Evolutionary conservation across 129 eudicot genomes (phyloP).

Genomic region (Tanacetum coccineum): DNA sequence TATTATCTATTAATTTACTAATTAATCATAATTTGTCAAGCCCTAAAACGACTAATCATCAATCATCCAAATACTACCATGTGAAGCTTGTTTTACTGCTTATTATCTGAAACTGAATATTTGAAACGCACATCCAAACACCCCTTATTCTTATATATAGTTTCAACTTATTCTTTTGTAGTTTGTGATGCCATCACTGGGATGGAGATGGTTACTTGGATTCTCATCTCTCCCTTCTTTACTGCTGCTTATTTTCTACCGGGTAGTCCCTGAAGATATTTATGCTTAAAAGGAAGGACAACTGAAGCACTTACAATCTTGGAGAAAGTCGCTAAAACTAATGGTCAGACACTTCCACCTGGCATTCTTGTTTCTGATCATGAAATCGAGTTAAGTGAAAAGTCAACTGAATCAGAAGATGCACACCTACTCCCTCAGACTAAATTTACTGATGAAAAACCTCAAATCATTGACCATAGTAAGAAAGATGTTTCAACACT

Average conservation of each 20-base stretch:
- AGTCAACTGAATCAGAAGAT: slow-evolving; percentile 38
- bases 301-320: slow-evolving; percentile 49
- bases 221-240: slow-evolving; percentile 69
- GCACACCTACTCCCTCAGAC: slow-evolving; percentile 37
- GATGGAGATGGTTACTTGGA: slow-evolving; percentile 92
- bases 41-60: no score
- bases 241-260: slow-evolving; percentile 48
- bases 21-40: no score
- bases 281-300: slow-evolving; percentile 58
- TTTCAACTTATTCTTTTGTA: slow-evolving; percentile 24
- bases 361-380: slow-evolving; percentile 61
- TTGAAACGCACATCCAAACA: background rate
- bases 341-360: slow-evolving; percentile 49
- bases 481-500: slow-evolving; percentile 34
- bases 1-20: no score
- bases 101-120: background rate
- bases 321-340: slow-evolving; percentile 50
- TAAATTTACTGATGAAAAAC: slow-evolving; percentile 26
- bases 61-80: no score
- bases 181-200: slow-evolving; percentile 82
- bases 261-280: slow-evolving; percentile 61
- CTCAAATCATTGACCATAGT: slow-evolving; percentile 18
- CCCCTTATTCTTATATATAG: background rate
- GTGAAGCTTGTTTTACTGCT: no score
- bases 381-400: slow-evolving; percentile 39